Conservation (phyloP, 208 protist genomes). For the Phytomonas francai region DNA sequence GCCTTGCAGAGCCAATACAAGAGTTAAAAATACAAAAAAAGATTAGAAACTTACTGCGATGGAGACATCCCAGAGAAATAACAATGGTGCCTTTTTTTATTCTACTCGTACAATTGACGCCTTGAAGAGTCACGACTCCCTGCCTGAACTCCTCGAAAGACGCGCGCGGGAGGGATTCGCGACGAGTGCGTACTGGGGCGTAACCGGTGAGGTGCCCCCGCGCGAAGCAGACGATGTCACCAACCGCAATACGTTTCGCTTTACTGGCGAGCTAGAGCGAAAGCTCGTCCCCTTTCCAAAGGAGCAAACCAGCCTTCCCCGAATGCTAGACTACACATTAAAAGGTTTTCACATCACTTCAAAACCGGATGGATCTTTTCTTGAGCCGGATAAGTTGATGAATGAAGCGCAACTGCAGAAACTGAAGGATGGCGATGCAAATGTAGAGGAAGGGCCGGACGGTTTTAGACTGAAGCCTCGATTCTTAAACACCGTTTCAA, state of each 20-base stretch:
- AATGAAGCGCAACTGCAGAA: constrained; percentile 58
- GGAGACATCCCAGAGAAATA: background rate
- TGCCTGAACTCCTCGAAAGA: constrained; percentile 44
- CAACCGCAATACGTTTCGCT: constrained; percentile 51
- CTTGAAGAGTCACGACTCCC: constrained; percentile 29
- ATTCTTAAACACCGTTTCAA: constrained; percentile 57
- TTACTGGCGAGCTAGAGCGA: constrained; percentile 71
- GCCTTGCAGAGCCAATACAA: background rate
- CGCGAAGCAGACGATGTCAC: constrained; percentile 66
- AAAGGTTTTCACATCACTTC: constrained; percentile 55
- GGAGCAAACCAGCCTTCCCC: constrained; percentile 68
- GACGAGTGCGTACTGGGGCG: constrained; percentile 81
- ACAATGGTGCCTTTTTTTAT: constrained; percentile 37
- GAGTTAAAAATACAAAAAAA: background rate
- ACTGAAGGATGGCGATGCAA: constrained; percentile 16
- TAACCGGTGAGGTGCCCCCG: constrained; percentile 57
- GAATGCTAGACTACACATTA: constrained; percentile 58
- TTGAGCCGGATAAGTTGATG: constrained; percentile 12
- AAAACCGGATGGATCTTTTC: constrained; percentile 9
- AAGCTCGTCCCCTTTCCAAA: constrained; percentile 80
- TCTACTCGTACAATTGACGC: constrained; percentile 20
- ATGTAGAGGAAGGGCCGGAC: background rate
- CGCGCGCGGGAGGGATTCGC: constrained; percentile 53
- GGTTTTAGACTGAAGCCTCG: constrained; percentile 29
- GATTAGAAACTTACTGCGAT: background rate